Base-by-base conservation (phyloP, 2,329 filamentous ascomycete species). In the Aspergillaceae sp. region DNA sequence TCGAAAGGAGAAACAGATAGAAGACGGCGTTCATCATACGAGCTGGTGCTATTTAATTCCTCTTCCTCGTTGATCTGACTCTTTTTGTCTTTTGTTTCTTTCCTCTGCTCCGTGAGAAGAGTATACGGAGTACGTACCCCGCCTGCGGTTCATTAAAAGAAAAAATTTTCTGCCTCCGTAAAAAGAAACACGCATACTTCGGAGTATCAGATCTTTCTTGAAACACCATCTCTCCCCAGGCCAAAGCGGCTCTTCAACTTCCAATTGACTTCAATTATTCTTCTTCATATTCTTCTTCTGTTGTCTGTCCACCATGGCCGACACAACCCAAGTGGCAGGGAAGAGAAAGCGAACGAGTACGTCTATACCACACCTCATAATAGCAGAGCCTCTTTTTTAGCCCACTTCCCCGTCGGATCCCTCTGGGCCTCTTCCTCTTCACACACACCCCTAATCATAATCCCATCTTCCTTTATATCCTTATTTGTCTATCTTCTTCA, bases 291-390 rank as follows among this genome's bases (percentile, higher is more conserved):
- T 44, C 45, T 35, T 37, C 35, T 19, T 19, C 19, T 19, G 19
- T 19, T 19, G 19, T 19, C 19, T 19, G 26, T 11, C 34, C 54
- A 60, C 44, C 48, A 67, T 67, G 64, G 65, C 64, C 9, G 61
- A 65, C 37, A 41, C 51, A 44, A 49, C 55, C 46, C 59, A 63
- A 53, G 49, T 49, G 4, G 61, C 62, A 34, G 64, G 64, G 35
- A 67, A 67, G 55, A 60, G 65, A 56, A 67, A 67, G 56, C 56
- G 65, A 50, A 61, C 65, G 51, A 65, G 65, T 67, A 62, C 53
- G 65, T 67, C 9, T 38, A 26, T 43, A 42, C 40, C 42, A n/a
- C 26, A 30, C 29, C 35, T 29, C 40, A 33, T 33, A 41, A 7
- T 32, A 9, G 30, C 6, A 32, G 30, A 32, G 30, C 30, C 30